These are phyloP conservation scores for Trichosporon ovoides DNA, from an alignment of 1,284 basidiomycete species.

Conservation along the genomic window DNA sequence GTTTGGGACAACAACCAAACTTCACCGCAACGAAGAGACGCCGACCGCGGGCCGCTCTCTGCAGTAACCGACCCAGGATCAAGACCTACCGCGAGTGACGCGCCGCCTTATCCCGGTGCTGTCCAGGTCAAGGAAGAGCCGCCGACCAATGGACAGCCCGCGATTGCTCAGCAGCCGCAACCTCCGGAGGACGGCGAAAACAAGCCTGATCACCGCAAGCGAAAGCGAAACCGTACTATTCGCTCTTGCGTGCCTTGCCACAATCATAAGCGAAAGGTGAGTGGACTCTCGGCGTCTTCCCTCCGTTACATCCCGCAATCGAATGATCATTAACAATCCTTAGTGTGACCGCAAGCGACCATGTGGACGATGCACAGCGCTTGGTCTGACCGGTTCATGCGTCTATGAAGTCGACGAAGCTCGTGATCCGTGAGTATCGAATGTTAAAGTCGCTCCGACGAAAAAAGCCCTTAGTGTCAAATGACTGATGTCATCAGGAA, in stretches of 20 bases:
- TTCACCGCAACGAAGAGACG: not conserved
- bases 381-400: constrained; percentile 69
- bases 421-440: constrained; percentile 60
- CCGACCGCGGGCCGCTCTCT: not conserved
- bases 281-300: constrained; percentile 23
- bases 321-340: not conserved
- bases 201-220: constrained; percentile 55
- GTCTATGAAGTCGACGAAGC: constrained; percentile 89
- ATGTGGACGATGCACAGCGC: constrained; percentile 77
- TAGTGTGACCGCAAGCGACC: constrained; percentile 54
- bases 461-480: not conserved
- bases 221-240: constrained; percentile 77
- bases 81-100: not conserved
- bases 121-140: constrained; percentile 7
- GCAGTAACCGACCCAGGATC: not conserved
- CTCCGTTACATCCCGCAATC: not conserved
- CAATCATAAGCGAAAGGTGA: constrained; percentile 82
- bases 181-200: constrained; percentile 21
- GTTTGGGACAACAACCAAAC: not conserved
- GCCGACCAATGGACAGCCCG: constrained; percentile 5
- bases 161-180: constrained; percentile 1
- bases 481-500: constrained; percentile 54
- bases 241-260: constrained; percentile 85
- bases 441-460: not conserved
- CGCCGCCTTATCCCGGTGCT: not conserved